Conservation (phyloP, 805 yeast genomes). For the Yamadazyma insecticola region DNA sequence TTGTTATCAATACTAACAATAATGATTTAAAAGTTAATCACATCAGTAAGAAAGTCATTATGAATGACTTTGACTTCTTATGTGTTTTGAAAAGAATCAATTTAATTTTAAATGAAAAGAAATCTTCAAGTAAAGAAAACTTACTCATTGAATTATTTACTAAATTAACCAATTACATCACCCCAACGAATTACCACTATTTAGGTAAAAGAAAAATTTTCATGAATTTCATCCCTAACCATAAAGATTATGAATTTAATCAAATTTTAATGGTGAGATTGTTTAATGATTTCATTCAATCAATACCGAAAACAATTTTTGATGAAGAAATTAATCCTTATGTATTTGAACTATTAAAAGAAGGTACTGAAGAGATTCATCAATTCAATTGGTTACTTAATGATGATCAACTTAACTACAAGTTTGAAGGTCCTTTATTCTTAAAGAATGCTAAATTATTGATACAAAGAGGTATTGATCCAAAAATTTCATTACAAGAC, state of each 20-base stretch:
- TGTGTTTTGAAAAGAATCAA: slow-evolving; percentile 4
- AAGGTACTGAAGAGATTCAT: neutral
- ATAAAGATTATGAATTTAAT: neutral
- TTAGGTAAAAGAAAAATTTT: slow-evolving; percentile 5
- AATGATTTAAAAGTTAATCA: slow-evolving; percentile 4
- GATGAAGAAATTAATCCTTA: slow-evolving; percentile 2
- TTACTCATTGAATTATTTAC: slow-evolving; percentile 3
- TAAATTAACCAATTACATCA: slow-evolving; percentile 6
- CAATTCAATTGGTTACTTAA: slow-evolving; percentile 9
- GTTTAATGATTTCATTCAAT: slow-evolving; percentile 3
- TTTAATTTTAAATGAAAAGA: no score
- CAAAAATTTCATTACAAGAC: slow-evolving; percentile 4
- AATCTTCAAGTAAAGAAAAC: neutral
- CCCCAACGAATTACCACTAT: neutral
- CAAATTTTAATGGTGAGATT: neutral
- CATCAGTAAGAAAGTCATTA: slow-evolving; percentile 7
- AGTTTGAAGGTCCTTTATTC: slow-evolving; percentile 5
- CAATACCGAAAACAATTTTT: slow-evolving; percentile 3
- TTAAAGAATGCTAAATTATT: slow-evolving; percentile 6
- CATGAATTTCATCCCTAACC: slow-evolving; percentile 1
- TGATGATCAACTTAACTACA: slow-evolving; percentile 6
- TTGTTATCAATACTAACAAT: slow-evolving; percentile 34
- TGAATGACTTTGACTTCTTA: slow-evolving; percentile 11
- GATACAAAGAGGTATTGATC: neutral
- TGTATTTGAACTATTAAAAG: slow-evolving; percentile 6